Evolutionary conservation across 2,329 filamentous ascomycete species (phyloP), one percentile per base, ranked within the genome.

Genomic region (Rhynchosporium agropyri): DNA sequence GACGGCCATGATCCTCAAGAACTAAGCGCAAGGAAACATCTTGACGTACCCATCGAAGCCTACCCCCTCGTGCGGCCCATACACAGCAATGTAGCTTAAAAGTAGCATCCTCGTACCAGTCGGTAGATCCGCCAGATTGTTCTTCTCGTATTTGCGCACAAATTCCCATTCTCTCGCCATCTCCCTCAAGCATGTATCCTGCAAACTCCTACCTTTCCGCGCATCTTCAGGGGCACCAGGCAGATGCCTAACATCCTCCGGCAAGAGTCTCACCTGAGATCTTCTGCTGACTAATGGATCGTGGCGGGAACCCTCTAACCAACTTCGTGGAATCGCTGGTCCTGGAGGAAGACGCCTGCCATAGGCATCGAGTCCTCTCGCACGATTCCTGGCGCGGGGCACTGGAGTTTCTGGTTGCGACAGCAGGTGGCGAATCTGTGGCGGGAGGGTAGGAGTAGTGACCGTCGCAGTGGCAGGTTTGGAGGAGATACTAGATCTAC

Each of bases 281-380:
- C 49, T 49, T 33, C 60, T 33, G 53, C 57, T 56, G 54, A 42
- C 67, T 61, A 59, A 33, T 51, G 63, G 72, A 8, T 68, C 72
- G 65, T 73, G 67, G 61, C 60, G 72, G 2, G 76, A 76, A 62
- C 72, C 68, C 63, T 76, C 67, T 61, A 79, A 72, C 85, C 85
- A 88, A 70, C 83, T 87, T 43, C 78, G 78, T 2, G 85, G 85
- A 28, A 85, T 80, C 31, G 84, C 80, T 28, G 85, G 85, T 0
- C 85, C 85, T 1, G 85, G 79, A 9, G 85, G 84, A 26, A 81
- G 74, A 61, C 83, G 79, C 61, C 80, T 77, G 20, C 83, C 83
- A 70, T 77, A 74, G 15, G 73, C 73, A 69, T 82, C 82, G 48
- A 81, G 75, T 59, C 80, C 77, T 49, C 79, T 77, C 20, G 20